Evolutionary conservation across 352 stramenopile genomes (phyloP).

Genomic region (Plasmopara muralis): DNA sequence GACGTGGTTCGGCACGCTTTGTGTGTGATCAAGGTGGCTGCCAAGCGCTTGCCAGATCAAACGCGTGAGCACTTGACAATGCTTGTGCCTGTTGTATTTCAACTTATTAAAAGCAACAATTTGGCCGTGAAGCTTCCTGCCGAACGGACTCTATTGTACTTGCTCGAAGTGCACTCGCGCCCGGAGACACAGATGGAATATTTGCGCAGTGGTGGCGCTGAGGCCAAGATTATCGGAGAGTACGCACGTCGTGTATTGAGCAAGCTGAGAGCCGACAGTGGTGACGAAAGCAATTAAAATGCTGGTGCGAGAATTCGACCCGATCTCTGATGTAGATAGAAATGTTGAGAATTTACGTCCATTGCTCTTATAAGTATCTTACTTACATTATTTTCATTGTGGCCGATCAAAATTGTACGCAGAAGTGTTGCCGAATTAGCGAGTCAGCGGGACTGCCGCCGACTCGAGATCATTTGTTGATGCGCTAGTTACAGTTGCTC

Average conservation of each 20-base stretch:
- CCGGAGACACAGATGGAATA: slow-evolving; percentile 77
- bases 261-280: slow-evolving; percentile 83
- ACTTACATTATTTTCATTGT: not conserved
- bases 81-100: slow-evolving; percentile 75
- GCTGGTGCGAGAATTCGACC: not conserved
- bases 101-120: slow-evolving; percentile 86
- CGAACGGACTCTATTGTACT: slow-evolving; percentile 79
- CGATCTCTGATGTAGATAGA: not conserved
- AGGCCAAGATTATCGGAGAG: slow-evolving; percentile 83
- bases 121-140: slow-evolving; percentile 82
- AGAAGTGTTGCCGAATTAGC: slow-evolving; percentile 9
- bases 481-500: slow-evolving; percentile 10
- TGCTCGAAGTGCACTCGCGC: slow-evolving; percentile 80
- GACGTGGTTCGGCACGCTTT: slow-evolving; percentile 67
- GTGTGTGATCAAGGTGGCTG: slow-evolving; percentile 65
- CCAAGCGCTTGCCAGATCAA: slow-evolving; percentile 55
- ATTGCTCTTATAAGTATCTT: not conserved
- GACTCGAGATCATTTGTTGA: slow-evolving; percentile 19
- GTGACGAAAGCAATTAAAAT: slow-evolving; percentile 68
- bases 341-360: not conserved
- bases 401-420: not conserved
- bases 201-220: slow-evolving; percentile 37
- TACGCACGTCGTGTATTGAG: slow-evolving; percentile 82
- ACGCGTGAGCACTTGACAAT: slow-evolving; percentile 44
- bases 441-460: slow-evolving; percentile 18